Evolutionary conservation across 2,329 filamentous ascomycete genomes (phyloP), one percentile per base, ranked within the genome.

Genomic region (Fusarium brachygibbosum): DNA sequence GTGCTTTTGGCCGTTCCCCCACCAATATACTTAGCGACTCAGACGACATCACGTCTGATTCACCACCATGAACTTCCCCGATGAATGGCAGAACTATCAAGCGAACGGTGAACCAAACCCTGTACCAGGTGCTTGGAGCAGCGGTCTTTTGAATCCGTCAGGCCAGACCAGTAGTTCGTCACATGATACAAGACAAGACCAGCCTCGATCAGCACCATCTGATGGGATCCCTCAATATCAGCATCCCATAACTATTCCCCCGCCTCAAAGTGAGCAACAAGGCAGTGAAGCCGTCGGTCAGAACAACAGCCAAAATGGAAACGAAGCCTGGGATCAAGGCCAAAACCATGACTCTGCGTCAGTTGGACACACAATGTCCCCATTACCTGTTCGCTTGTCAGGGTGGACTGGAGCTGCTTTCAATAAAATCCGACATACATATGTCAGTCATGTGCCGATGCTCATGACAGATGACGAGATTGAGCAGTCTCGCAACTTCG

Each of bases 401-500:
- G 66, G 35, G 34, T 72, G 58, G 63, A 41, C 29, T 16, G 68
- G 58, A 12, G 8, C 29, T 40, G 31, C 58, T 28, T 75, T 75
- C 56, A 75, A 75, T 37, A 73, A 68, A 37, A 28, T 59, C 5
- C 28, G 16, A 6, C 23, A 16, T 29, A 45, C 40, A 32, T 17
- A 52, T 5, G 13, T 19, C 7, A 40, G 35, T 6, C 19, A 21
- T 29, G 29, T 65, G 11, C 41, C 29, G 3, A 53, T 21, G 4
- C 58, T 75, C 14, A 64, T 75, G 63, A 3, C n/a, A 3, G 21
- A 35, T 5, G 31, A 57, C 0, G 63, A 74, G 13, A 70, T 75
- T 11, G 63, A 72, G 5, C 58, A 63, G 2, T 51, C 57, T n/a
- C 73, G 74, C 10, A 72, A 65, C 23, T 67, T 71, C 34, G 76